Conservation (phyloP, 2,329 filamentous ascomycete genomes). For the Talaromyces sp. region DNA sequence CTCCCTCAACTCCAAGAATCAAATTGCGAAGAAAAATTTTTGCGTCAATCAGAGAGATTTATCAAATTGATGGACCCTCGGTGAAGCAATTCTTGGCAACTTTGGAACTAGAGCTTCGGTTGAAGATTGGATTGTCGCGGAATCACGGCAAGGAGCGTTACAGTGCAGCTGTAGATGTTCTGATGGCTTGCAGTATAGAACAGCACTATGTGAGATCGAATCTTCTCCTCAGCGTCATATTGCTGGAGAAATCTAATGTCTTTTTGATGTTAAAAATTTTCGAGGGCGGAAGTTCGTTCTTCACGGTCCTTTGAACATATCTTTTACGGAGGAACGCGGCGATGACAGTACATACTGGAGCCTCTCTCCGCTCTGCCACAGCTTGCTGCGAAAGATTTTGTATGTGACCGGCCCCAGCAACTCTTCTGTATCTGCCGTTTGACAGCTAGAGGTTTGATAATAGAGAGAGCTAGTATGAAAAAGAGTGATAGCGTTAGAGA, state of each 20-base stretch:
- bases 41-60: not conserved
- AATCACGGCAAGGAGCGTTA: constrained; percentile 14
- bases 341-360: not conserved
- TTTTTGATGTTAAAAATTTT: not conserved
- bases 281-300: not conserved
- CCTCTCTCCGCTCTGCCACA: too few species aligned
- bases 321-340: not conserved
- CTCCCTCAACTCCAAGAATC: not conserved
- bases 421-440: not conserved
- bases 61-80: not conserved
- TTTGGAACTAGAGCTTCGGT: not conserved
- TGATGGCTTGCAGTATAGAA: not conserved
- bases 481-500: not conserved
- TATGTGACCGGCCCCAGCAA: not conserved
- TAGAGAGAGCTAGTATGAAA: not conserved
- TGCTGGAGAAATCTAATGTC: not conserved
- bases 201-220: not conserved
- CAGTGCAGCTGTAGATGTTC: not conserved
- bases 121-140: constrained; percentile 6
- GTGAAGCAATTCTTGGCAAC: not conserved
- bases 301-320: not conserved
- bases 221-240: not conserved
- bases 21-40: not conserved
- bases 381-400: too few species aligned
- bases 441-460: not conserved